Evolutionary conservation across 2,329 filamentous ascomycete species (phyloP).

Genomic region (Exophiala sideris): DNA sequence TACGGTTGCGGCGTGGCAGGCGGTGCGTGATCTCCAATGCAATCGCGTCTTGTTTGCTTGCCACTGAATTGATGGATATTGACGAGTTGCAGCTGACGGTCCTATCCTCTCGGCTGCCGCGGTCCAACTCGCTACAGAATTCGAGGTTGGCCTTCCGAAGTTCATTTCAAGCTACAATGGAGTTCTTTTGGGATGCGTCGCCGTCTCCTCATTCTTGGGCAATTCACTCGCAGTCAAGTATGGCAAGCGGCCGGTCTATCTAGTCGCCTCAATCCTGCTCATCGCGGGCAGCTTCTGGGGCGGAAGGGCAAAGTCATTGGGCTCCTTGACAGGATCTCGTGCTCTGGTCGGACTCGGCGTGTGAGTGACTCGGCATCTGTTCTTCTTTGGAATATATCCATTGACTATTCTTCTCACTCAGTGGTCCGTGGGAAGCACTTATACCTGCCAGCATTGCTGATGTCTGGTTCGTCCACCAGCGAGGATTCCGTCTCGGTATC

Average conservation of each 20-base stretch:
- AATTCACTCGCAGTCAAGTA: conserved; percentile 37
- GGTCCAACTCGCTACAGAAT: conserved; percentile 33
- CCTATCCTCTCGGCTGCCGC: conserved; percentile 39
- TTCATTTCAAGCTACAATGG: conserved; percentile 12
- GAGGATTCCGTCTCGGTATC: conserved; percentile 36
- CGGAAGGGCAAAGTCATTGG: neutral
- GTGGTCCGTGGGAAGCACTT: neutral
- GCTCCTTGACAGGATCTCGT: conserved; percentile 17
- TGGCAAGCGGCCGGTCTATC: conserved; percentile 39
- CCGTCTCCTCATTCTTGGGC: neutral
- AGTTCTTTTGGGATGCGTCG: neutral
- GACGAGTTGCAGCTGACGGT: conserved; percentile 33
- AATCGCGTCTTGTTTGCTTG: neutral
- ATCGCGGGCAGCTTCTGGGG: conserved; percentile 33
- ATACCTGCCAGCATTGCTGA: conserved; percentile 38
- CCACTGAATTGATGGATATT: neutral
- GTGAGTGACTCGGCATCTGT: conserved; percentile 5
- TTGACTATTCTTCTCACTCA: no score
- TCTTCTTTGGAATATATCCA: no score
- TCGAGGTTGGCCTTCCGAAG: conserved; percentile 11
- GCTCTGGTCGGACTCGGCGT: conserved; percentile 38
- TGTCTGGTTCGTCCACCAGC: conserved; percentile 44
- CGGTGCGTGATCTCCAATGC: neutral
- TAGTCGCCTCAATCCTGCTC: conserved; percentile 34
- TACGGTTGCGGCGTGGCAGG: neutral